These are phyloP conservation scores for Urochloa ruziziensis DNA, from an alignment of 176 grass and related monocot species.

Conservation along the genomic window DNA sequence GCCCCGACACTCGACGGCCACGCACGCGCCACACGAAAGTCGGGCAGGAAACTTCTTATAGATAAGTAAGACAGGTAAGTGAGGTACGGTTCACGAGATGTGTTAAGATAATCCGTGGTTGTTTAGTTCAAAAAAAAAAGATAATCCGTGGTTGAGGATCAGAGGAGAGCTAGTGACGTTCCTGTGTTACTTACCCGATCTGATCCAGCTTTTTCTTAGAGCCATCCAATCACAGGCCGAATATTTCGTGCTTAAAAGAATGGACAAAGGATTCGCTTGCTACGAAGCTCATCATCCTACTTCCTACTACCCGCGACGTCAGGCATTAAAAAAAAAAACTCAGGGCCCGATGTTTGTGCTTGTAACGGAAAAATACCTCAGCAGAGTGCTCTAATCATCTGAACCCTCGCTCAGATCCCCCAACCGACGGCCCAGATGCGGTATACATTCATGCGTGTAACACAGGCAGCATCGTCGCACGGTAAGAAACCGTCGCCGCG, in stretches of 20 bases:
- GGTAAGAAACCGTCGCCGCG: not conserved
- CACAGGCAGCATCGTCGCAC: not conserved
- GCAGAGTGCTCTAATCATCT: too few species aligned
- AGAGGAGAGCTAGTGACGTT: not conserved
- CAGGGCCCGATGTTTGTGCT: too few species aligned
- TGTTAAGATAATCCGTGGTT: not conserved
- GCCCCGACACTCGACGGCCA: not conserved
- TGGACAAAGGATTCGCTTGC: not conserved
- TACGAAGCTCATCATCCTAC: too few species aligned
- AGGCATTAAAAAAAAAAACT: too few species aligned
- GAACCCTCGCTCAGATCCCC: too few species aligned
- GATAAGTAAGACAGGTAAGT: not conserved
- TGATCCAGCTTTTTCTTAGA: not conserved
- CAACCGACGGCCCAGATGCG: not conserved
- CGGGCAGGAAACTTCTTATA: slow-evolving; percentile 23
- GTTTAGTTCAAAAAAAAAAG: too few species aligned
- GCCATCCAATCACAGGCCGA: not conserved
- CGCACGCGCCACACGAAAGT: not conserved
- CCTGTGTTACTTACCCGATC: not conserved
- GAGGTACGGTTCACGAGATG: not conserved
- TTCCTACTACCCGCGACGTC: too few species aligned
- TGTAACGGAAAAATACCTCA: too few species aligned
- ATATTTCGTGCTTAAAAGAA: too few species aligned
- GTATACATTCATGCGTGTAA: too few species aligned
- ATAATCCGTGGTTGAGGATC: not conserved